phyloP scores from a whole-genome alignment of 305 asterid species.

The Solanum hybrid region DNA sequence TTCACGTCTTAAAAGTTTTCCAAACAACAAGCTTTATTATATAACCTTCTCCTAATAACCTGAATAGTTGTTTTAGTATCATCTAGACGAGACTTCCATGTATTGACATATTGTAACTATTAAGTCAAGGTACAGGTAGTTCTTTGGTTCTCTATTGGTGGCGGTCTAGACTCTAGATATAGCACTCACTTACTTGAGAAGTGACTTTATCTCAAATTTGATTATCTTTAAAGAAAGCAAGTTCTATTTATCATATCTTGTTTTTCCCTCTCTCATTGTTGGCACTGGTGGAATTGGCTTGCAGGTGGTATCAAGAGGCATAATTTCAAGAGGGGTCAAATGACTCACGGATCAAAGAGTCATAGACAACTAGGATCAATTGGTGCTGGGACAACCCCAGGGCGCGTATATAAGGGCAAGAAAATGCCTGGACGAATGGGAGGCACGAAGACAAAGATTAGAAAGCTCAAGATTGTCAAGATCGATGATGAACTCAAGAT shows the following conservation, averaged over 20 bases:
- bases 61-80: neutral
- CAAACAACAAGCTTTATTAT: neutral
- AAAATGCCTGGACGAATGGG: constrained; percentile 99
- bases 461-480: constrained; percentile 77
- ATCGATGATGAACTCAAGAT: constrained; percentile 70
- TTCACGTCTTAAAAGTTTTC: neutral
- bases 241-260: neutral
- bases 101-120: neutral
- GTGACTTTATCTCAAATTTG: neutral
- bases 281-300: neutral
- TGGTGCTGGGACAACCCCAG: constrained; percentile 98
- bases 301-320: constrained; percentile 96
- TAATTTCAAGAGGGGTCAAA: constrained; percentile 79
- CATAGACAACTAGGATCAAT: constrained; percentile 88
- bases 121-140: neutral
- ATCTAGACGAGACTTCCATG: neutral
- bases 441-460: constrained; percentile 65
- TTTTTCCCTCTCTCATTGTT: neutral
- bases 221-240: neutral
- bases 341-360: constrained; percentile 96
- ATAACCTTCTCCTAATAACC: neutral
- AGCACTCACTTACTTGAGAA: neutral
- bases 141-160: neutral
- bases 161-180: neutral
- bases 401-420: constrained; percentile 84